Evolutionary conservation across 2,329 filamentous ascomycete genomes (phyloP), one percentile per base, ranked within the genome.

Genomic region (Cercospora citrullina): DNA sequence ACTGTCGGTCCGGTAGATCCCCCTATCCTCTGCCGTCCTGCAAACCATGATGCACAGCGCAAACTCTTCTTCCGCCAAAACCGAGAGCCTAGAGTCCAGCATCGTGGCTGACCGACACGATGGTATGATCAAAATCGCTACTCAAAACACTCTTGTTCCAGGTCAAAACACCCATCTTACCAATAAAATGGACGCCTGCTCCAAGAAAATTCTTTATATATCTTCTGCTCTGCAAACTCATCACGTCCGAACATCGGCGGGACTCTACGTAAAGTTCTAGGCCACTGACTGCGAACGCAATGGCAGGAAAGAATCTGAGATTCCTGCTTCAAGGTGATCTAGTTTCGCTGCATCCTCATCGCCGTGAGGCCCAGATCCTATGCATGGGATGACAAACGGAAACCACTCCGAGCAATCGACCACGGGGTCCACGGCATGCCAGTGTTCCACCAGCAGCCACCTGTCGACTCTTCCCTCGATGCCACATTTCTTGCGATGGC

Each of bases 1-100:
- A 6, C 60, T 42, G n/a, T 61, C 60, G 60, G 60, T 31, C 60
- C 60, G 60, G 60, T 18, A 16, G 39, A 62, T 62, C 60, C 60
- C 39, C 60, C 60, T 62, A 48, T 51, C 12, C 58, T 53, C 23
- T n/a, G 10, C 21, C 48, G 10, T 26, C 48, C 21, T 23, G 21
- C 48, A 23, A 3, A 28, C 48, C 28, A 16, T 53, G 48, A 28
- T 28, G 48, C 21, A 53, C 48, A 53, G 23, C 48, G 48, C 48
- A 28, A 53, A 53, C 48, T 28, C 48, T 53, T 23, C 48, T 26
- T 16, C 48, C 48, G 48, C 48, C 48, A 53, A 23, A 53, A 26
- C 48, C 48, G 48, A 53, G 23, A 28, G 48, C 48, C 48, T 28
- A 53, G 48, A 14, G 14, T 53, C 23, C 36, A 39, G 16, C 36